Conservation (phyloP, 306 rosid species). For the Vachellia pachyceras region DNA sequence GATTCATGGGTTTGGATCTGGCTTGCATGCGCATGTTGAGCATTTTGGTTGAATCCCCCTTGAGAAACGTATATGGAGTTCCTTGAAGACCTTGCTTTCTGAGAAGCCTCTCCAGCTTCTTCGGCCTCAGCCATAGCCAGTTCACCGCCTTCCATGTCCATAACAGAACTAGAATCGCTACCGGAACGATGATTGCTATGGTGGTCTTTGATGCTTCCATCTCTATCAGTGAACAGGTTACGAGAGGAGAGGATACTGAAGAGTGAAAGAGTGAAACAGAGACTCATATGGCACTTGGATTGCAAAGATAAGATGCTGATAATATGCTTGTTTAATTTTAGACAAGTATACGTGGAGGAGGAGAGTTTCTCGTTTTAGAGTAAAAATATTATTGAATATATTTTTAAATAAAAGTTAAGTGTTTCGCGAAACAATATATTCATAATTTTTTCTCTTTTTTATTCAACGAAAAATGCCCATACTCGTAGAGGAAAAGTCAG, state of each 20-base stretch:
- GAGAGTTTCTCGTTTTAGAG: too few species aligned
- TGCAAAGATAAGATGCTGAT: background rate
- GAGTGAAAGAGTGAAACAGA: background rate
- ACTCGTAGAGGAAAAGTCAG: background rate
- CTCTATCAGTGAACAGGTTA: background rate
- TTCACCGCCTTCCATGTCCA: constrained; percentile 46
- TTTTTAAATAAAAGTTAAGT: too few species aligned
- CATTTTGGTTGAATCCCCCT: constrained; percentile 40
- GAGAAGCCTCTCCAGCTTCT: constrained; percentile 41
- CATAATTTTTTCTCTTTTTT: too few species aligned
- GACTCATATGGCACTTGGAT: background rate
- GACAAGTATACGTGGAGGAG: too few species aligned
- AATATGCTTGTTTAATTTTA: too few species aligned
- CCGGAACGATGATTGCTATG: background rate
- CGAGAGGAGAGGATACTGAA: background rate
- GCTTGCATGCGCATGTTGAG: constrained; percentile 34
- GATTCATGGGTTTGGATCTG: constrained; percentile 44
- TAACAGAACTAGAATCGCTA: background rate
- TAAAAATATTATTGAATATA: too few species aligned
- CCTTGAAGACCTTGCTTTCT: constrained; percentile 47
- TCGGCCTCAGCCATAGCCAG: constrained; percentile 54
- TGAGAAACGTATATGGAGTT: constrained; percentile 37
- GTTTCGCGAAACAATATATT: too few species aligned
- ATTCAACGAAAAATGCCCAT: background rate
- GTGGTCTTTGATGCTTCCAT: background rate